Evolutionary conservation across 164 flowering plant species (phyloP).

Genomic region (Umbellularia californica): DNA sequence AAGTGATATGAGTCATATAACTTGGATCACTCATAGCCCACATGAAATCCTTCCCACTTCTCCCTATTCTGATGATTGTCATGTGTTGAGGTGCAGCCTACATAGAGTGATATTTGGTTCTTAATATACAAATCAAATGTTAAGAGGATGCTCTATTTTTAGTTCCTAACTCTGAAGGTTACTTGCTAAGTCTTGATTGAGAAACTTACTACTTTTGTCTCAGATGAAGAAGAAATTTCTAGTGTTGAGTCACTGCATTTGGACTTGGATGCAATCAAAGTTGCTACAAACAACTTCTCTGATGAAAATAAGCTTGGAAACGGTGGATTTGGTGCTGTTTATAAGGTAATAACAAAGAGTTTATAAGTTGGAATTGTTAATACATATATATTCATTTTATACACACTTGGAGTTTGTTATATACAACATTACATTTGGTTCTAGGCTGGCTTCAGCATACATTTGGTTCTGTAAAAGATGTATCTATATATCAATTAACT

Average conservation of each 20-base stretch:
- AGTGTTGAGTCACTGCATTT: conserved; percentile 19
- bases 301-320: conserved; percentile 26
- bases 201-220: no score
- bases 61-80: no score
- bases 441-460: background rate
- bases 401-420: background rate
- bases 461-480: background rate
- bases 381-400: background rate
- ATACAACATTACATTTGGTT: background rate
- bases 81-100: no score
- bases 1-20: no score
- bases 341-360: conserved; percentile 19
- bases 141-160: no score
- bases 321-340: conserved; percentile 34
- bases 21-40: no score
- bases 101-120: no score
- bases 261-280: conserved; percentile 14
- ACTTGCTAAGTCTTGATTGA: no score
- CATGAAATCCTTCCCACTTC: no score
- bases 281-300: conserved; percentile 29
- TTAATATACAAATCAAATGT: no score
- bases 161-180: no score
- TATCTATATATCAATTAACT: background rate
- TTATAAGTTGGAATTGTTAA: background rate
- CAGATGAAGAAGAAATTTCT: conserved; percentile 10